Evolutionary conservation across 2,329 filamentous ascomycete genomes (phyloP).

Genomic region (Monascus ruber): DNA sequence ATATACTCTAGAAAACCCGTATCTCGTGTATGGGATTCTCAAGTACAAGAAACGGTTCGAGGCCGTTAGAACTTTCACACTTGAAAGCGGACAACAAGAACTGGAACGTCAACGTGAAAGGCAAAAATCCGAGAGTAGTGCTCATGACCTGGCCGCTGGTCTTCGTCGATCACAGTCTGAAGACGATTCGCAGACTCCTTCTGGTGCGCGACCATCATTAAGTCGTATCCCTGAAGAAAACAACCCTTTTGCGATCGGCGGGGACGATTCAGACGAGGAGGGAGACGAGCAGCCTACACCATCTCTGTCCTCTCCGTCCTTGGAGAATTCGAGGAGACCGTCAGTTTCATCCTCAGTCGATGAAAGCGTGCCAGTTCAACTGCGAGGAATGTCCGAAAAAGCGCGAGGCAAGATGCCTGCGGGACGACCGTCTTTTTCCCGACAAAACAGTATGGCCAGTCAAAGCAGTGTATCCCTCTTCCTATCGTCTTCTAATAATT

Average conservation of each 20-base stretch:
- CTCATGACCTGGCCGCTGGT: conserved; percentile 26
- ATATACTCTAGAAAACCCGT: conserved; percentile 55
- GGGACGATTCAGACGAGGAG: conserved; percentile 56
- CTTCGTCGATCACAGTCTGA: conserved; percentile 29
- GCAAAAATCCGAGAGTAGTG: conserved; percentile 48
- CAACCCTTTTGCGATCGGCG: conserved; percentile 76
- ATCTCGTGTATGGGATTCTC: conserved; percentile 67
- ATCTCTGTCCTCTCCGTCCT: conserved; percentile 45
- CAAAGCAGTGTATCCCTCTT: conserved; percentile 54
- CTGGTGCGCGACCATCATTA: conserved; percentile 48
- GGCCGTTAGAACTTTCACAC: conserved; percentile 71
- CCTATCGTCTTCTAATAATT: conserved; percentile 43
- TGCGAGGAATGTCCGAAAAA: conserved; percentile 93
- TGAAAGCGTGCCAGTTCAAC: conserved; percentile 68
- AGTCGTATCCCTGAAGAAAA: conserved; percentile 67
- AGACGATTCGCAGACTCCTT: conserved; percentile 24
- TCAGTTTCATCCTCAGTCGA: conserved; percentile 59
- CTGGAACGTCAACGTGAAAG: conserved; percentile 67
- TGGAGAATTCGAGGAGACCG: conserved; percentile 47
- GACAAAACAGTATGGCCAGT: conserved; percentile 81
- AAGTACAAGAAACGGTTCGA: conserved; percentile 75
- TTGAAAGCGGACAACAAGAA: conserved; percentile 86
- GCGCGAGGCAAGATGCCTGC: conserved; percentile 92
- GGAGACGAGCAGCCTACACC: conserved; percentile 51
- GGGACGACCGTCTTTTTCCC: conserved; percentile 67